These are phyloP conservation scores for Termitomyces sp. DNA, from an alignment of 768 basidiomycete species.

Conservation along the genomic window DNA sequence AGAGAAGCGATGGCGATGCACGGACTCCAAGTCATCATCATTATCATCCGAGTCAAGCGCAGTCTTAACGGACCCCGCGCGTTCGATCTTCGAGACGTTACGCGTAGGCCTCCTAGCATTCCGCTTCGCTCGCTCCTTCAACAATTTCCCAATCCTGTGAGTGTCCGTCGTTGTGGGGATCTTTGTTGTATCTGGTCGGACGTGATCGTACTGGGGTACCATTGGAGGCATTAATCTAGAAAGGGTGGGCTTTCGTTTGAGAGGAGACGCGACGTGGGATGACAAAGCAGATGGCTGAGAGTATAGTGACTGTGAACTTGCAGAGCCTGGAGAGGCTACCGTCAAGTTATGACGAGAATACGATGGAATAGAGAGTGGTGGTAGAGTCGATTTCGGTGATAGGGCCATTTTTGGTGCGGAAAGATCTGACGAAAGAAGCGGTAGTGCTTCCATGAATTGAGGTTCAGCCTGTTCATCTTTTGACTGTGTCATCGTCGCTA, in stretches of 20 bases:
- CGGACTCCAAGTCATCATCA: background rate
- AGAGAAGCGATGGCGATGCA: background rate
- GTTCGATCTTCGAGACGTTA: conserved; percentile 12
- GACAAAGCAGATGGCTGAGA: conserved; percentile 10
- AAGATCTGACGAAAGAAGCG: background rate
- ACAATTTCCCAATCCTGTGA: conserved; percentile 3
- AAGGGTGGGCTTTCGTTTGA: background rate
- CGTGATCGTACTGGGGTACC: conserved; percentile 1
- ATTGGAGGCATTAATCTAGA: background rate
- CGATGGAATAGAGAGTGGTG: conserved; percentile 3
- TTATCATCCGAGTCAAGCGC: background rate
- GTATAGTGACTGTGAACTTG: conserved; percentile 9
- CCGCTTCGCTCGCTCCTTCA: conserved; percentile 12
- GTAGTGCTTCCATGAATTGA: background rate
- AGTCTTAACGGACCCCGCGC: conserved; percentile 9
- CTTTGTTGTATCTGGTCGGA: background rate
- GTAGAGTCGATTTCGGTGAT: background rate
- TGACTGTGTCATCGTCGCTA: background rate
- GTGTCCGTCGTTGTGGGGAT: conserved; percentile 1
- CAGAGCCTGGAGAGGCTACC: background rate
- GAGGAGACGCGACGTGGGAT: background rate
- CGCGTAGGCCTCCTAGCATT: conserved; percentile 5
- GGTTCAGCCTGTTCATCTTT: background rate
- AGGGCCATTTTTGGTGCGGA: background rate
- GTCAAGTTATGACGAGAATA: too few relatives aligned